Evolutionary conservation across 176 grass and related monocot species (phyloP).

Genomic region (Pontederia paniculata): DNA sequence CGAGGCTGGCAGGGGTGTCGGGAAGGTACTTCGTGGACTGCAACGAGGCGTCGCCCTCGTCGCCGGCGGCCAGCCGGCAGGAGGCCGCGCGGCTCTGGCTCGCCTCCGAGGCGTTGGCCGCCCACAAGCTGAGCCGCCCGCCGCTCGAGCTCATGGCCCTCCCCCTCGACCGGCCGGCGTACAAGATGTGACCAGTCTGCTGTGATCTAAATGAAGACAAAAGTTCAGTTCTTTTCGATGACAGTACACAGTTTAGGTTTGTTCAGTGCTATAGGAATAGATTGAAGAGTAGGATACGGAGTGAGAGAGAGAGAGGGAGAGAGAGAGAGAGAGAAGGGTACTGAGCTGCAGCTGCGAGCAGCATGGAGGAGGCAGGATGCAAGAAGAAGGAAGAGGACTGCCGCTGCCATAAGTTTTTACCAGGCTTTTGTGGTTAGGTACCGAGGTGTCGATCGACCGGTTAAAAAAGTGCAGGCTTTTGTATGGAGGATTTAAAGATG

Average conservation of each 20-base stretch:
- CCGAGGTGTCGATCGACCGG: too few relatives aligned
- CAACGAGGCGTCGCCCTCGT: constrained; percentile 82
- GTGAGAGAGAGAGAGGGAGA: too few relatives aligned
- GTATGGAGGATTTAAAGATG: too few relatives aligned
- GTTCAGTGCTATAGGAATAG: not conserved
- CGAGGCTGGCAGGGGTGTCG: constrained; percentile 48
- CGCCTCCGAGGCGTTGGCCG: constrained; percentile 37
- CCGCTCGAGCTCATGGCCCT: not conserved
- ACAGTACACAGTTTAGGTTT: not conserved
- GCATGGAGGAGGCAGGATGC: not conserved
- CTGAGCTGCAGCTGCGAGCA: not conserved
- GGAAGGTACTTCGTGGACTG: constrained; percentile 91
- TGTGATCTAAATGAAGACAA: fast-evolving
- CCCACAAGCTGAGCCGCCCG: not conserved
- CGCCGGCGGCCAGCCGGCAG: constrained; percentile 26
- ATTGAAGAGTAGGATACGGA: not conserved
- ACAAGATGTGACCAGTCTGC: not conserved
- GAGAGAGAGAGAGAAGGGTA: too few relatives aligned
- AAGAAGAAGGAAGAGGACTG: too few relatives aligned
- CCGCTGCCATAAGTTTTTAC: too few relatives aligned
- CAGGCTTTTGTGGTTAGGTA: too few relatives aligned
- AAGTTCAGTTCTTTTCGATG: not conserved
- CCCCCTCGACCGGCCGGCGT: not conserved
- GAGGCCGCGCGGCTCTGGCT: constrained; percentile 63
- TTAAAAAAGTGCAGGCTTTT: too few relatives aligned